These are phyloP conservation scores for Podospora bellae-mahoneyi DNA, from an alignment of 495 filamentous ascomycete species.

Conservation along the genomic window DNA sequence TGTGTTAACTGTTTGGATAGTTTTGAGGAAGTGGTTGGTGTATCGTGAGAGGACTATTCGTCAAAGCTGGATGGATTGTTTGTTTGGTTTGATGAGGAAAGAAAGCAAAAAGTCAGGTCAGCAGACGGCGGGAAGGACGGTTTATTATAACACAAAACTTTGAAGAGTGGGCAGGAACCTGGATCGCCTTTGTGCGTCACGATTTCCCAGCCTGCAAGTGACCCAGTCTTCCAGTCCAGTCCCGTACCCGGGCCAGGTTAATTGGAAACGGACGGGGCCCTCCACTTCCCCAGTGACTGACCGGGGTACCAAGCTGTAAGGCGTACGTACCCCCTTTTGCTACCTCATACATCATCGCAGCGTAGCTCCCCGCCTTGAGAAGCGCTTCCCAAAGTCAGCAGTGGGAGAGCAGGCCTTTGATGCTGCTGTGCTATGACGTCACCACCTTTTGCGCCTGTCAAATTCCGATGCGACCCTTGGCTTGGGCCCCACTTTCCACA, in stretches of 20 bases:
- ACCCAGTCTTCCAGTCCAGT: background rate
- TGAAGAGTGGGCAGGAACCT: constrained; percentile 9
- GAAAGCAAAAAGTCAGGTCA: constrained; percentile 2
- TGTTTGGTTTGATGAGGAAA: constrained; percentile 11
- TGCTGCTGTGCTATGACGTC: constrained; percentile 36
- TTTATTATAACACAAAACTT: background rate
- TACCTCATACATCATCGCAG: constrained; percentile 31
- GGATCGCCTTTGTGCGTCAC: constrained; percentile 32
- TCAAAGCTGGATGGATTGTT: constrained; percentile 9
- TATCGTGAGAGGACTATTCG: constrained; percentile 5
- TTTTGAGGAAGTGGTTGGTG: constrained; percentile 7
- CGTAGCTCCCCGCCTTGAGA: constrained; percentile 25
- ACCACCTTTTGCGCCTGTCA: constrained; percentile 21
- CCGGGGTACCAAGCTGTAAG: too few relatives aligned
- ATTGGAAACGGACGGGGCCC: constrained; percentile 4
- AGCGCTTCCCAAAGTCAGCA: constrained; percentile 19
- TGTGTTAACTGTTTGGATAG: constrained; percentile 9
- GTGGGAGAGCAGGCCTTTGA: background rate
- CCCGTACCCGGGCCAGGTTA: constrained; percentile 2
- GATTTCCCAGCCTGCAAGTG: constrained; percentile 15
- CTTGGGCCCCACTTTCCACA: constrained; percentile 11
- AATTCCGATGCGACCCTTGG: constrained; percentile 16
- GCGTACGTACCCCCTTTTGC: background rate
- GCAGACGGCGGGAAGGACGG: background rate
- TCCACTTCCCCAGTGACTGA: background rate